Evolutionary conservation across 108 stramenopile species (phyloP).

Genomic region (Fistulifera solaris): DNA sequence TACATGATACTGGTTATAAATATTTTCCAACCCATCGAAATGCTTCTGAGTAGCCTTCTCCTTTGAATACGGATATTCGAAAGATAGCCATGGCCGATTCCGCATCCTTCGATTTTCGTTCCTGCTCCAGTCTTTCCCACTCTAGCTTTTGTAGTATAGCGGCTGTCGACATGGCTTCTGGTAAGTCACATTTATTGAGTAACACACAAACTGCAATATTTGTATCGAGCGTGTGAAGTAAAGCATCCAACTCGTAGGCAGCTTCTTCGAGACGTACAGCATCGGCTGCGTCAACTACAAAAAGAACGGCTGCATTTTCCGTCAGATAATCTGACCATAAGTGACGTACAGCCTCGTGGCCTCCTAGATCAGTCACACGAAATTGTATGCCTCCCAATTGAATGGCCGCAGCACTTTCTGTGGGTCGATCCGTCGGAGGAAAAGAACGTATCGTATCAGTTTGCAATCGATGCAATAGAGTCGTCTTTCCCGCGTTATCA

Average conservation of each 20-base stretch:
- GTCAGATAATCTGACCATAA: constrained; percentile 52
- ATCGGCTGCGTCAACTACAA: constrained; percentile 48
- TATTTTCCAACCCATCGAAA: constrained; percentile 62
- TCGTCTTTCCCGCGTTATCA: constrained; percentile 99
- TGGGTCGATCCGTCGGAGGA: constrained; percentile 60
- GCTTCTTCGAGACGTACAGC: constrained; percentile 45
- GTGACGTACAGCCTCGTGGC: constrained; percentile 59
- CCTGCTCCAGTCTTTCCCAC: constrained; percentile 22
- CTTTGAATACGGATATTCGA: constrained; percentile 48
- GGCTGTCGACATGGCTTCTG: constrained; percentile 22
- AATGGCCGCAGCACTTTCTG: too few relatives aligned
- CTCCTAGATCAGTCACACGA: constrained; percentile 59
- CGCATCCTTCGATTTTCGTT: constrained; percentile 22
- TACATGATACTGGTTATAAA: too few relatives aligned
- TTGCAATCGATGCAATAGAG: constrained; percentile 43
- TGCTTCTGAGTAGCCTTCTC: constrained; percentile 55
- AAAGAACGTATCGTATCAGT: constrained; percentile 50
- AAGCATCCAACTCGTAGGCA: constrained; percentile 42
- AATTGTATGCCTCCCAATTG: constrained; percentile 29
- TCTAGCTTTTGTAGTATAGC: constrained; percentile 31
- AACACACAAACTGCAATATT: constrained; percentile 39
- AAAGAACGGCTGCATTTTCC: constrained; percentile 26
- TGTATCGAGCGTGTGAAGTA: constrained; percentile 7
- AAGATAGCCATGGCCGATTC: constrained; percentile 34
- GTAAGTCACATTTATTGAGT: constrained; percentile 54